These are phyloP conservation scores for Aspergillus sp. DNA, from an alignment of 2,329 filamentous ascomycete genomes.

Conservation along the genomic window DNA sequence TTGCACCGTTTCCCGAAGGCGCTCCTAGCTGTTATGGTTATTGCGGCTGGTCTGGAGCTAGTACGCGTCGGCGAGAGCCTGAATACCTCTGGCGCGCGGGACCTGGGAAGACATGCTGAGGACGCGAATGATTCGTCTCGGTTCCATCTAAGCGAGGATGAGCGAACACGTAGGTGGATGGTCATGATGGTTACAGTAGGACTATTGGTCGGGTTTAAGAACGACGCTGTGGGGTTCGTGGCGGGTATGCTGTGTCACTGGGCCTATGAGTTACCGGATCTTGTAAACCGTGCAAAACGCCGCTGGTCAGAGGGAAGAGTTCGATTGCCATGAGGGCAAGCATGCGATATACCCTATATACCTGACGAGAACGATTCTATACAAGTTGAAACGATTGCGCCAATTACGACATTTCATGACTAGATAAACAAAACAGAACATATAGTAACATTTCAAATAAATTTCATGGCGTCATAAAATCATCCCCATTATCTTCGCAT, in stretches of 20 bases:
- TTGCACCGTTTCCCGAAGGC: conserved; percentile 72
- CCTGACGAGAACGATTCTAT: not conserved
- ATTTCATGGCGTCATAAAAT: not conserved
- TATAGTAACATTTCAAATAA: not conserved
- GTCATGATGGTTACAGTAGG: conserved; percentile 89
- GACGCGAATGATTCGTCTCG: not conserved
- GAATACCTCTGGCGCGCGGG: conserved; percentile 69
- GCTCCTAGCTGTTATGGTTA: conserved; percentile 81
- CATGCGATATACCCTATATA: not conserved
- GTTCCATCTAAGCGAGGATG: conserved; percentile 57
- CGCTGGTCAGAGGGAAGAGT: conserved; percentile 35
- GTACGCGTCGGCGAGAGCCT: conserved; percentile 81
- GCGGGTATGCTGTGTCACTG: conserved; percentile 79
- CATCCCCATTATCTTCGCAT: not conserved
- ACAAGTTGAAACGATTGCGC: not conserved
- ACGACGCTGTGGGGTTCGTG: conserved; percentile 83
- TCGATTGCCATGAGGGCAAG: conserved; percentile 6
- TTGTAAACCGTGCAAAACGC: conserved; percentile 24
- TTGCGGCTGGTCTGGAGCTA: conserved; percentile 85
- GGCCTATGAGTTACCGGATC: conserved; percentile 54
- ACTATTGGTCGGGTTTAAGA: conserved; percentile 79
- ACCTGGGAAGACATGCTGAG: conserved; percentile 43
- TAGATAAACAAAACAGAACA: not conserved
- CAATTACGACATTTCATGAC: not conserved
- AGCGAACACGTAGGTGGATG: conserved; percentile 75